These are phyloP conservation scores for Ustilago curta DNA, from an alignment of 1,284 basidiomycete genomes.

Conservation along the genomic window DNA sequence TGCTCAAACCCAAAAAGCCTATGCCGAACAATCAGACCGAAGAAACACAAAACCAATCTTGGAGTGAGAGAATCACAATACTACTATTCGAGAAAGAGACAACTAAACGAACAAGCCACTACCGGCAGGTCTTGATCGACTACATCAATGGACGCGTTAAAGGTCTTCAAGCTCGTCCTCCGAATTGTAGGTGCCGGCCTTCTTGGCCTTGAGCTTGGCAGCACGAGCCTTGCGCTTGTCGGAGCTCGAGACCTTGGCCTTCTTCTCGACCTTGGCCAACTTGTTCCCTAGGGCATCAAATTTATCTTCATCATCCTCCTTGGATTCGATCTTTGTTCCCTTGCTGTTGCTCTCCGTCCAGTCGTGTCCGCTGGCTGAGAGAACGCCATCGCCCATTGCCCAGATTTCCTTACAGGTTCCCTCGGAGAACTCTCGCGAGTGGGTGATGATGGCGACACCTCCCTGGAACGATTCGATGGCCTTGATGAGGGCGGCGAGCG, in stretches of 20 bases:
- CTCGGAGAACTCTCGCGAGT: slow-evolving; percentile 67
- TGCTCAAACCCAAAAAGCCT: no score
- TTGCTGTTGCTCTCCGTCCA: slow-evolving; percentile 85
- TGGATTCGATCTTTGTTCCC: slow-evolving; percentile 63
- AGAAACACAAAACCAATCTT: no score
- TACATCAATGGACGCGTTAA: no score
- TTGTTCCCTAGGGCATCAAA: slow-evolving; percentile 66
- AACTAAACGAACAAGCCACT: no score
- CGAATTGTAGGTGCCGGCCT: slow-evolving; percentile 57
- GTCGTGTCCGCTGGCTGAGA: slow-evolving; percentile 76
- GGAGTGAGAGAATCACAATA: no score
- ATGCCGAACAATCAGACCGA: no score
- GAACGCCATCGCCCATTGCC: slow-evolving; percentile 64
- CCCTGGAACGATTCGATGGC: slow-evolving; percentile 68
- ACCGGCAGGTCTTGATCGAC: no score
- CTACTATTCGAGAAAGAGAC: no score
- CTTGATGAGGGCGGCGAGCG: slow-evolving; percentile 68
- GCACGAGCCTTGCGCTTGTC: slow-evolving; percentile 47
- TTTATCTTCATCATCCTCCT: slow-evolving; percentile 62
- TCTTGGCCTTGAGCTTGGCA: slow-evolving; percentile 32
- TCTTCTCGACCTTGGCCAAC: slow-evolving; percentile 60
- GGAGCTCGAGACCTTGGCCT: slow-evolving; percentile 36
- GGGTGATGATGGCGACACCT: slow-evolving; percentile 69
- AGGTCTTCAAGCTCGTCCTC: slow-evolving; percentile 58
- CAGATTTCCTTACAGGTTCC: slow-evolving; percentile 68